These are phyloP conservation scores for Dysphania ambrosioides DNA, from an alignment of 148 eudicot genomes.

Conservation along the genomic window DNA sequence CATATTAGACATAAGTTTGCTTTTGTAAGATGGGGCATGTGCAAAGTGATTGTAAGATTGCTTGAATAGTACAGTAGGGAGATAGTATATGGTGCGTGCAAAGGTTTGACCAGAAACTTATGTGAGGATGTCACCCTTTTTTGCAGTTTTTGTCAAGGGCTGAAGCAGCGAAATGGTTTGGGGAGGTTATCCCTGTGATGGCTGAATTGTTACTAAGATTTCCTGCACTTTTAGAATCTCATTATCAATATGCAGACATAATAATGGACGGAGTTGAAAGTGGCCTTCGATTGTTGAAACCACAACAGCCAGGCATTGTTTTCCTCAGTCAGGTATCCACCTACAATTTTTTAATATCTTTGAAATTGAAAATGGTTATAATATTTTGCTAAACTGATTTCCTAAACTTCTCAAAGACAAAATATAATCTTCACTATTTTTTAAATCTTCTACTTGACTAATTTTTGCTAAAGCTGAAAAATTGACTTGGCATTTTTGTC, in stretches of 20 bases:
- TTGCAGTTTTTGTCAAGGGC: constrained; percentile 68
- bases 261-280: constrained; percentile 44
- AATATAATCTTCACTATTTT: background rate
- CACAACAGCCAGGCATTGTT: constrained; percentile 75
- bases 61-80: background rate
- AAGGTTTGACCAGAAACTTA: background rate
- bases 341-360: background rate
- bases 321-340: constrained; percentile 68
- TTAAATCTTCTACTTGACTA: background rate
- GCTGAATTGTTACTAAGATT: constrained; percentile 58
- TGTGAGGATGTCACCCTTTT: constrained; percentile 7
- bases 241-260: constrained; percentile 50
- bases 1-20: background rate
- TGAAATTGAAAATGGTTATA: background rate
- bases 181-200: constrained; percentile 61
- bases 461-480: background rate
- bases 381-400: background rate
- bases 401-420: background rate
- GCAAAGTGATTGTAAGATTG: background rate
- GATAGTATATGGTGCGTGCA: background rate
- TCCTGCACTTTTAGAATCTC: constrained; percentile 65
- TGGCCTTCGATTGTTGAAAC: constrained; percentile 65
- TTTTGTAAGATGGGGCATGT: background rate
- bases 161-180: constrained; percentile 70
- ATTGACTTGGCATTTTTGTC: background rate